A percentile compares a stretch with the other conserved stretches of the same genome.
Evolutionary conservation across 345 rosid genomes (phyloP).

Genomic region (Gossypium thurberi): DNA sequence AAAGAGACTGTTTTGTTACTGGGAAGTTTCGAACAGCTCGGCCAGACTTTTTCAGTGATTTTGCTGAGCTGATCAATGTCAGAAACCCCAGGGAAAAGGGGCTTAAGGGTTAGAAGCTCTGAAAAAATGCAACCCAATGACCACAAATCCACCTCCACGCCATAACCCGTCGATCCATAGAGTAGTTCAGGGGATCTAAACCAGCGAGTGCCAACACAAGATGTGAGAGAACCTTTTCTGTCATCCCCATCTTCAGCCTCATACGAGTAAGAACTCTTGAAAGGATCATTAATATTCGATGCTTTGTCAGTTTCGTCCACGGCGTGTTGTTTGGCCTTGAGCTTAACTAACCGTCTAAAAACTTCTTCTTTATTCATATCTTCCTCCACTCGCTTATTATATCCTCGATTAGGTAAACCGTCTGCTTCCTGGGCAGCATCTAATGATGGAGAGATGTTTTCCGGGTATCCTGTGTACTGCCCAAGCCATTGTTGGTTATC

Average conservation of each 20-base stretch:
- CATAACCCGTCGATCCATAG: conserved; percentile 75
- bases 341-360: conserved; percentile 42
- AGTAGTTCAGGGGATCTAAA: conserved; percentile 91
- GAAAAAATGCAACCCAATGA: conserved; percentile 85
- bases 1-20: conserved; percentile 74
- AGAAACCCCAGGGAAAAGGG: conserved; percentile 80
- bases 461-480: conserved; percentile 21
- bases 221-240: conserved; percentile 54
- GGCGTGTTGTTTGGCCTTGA: conserved; percentile 39
- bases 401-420: conserved; percentile 11
- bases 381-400: conserved; percentile 18
- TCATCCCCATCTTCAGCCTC: conserved; percentile 56
- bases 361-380: conserved; percentile 42
- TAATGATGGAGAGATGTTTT: conserved; percentile 23
- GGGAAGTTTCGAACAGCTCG: conserved; percentile 66
- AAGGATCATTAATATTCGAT: conserved; percentile 45
- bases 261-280: conserved; percentile 44
- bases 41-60: conserved; percentile 71
- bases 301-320: conserved; percentile 55
- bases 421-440: conserved; percentile 33
- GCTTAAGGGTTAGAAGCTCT: conserved; percentile 66
- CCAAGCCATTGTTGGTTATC: conserved; percentile 29
- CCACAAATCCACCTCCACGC: conserved; percentile 84
- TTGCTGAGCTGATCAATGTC: conserved; percentile 85
- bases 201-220: conserved; percentile 98